Evolutionary conservation across 768 basidiomycete genomes (phyloP), one percentile per base, ranked within the genome.

Genomic region (Galerina sulciceps): DNA sequence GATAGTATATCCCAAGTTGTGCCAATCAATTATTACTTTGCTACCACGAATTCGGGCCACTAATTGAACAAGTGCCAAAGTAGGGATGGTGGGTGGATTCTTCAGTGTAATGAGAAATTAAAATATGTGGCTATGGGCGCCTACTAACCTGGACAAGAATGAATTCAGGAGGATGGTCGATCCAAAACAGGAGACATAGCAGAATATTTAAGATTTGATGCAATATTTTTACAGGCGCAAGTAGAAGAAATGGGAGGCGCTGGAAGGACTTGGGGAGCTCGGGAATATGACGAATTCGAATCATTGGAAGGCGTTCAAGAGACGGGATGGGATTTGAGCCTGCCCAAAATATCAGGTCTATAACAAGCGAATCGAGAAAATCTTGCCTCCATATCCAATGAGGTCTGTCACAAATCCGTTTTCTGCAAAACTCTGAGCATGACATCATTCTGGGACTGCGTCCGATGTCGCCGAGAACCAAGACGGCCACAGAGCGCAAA

Each of bases 11-110:
- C 97, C 97, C 22, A 96, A 84, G 72, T 99, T 99, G 71, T 99
- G 97, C 97, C 97, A 99, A 75, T 99, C 97, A 54, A 99, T 95
- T 59, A 99, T 91, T 63, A 99, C 79, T 66, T 91, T 93, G 63
- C 89, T 89, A 3, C 91, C 89, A 15, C 86, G 81, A 14, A 93
- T 66, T 17, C 76, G 69, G 18, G 84, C 83, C 1, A 89, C 86
- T 23, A 94, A 71, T 81, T 91, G 91, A 2, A 92, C 93, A 17
- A 99, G 76, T 2, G 89, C 88, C 15, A 99, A 83, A 0, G 96
- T 96, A 1, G 97, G 97, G 37, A 99, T 95, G 59, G 91, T 92
- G 9, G 97, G 97, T 23, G 97, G 97, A 68, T 99, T 99, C 94
- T 99, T 36, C 47, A 23, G 42, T 15, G 22, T 10, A 10, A 41